These are phyloP conservation scores for Truncatella angustata DNA, from an alignment of 2,329 filamentous ascomycete genomes.

Conservation along the genomic window DNA sequence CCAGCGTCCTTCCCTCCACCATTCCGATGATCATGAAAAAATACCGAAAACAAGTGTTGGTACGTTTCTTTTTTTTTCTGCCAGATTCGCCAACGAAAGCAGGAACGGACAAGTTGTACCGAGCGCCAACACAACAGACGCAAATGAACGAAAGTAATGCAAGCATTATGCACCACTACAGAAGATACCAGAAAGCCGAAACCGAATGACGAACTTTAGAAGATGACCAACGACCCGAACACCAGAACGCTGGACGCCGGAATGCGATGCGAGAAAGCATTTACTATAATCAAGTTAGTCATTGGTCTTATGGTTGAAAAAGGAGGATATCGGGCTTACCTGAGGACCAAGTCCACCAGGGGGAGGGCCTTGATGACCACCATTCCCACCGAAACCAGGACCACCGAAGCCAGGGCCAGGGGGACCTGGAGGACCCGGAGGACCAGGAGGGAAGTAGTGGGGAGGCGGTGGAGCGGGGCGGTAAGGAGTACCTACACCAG, in stretches of 20 bases:
- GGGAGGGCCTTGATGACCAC: slow-evolving; percentile 28
- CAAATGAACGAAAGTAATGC: slow-evolving; percentile 8
- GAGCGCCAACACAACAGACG: no score
- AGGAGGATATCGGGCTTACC: slow-evolving; percentile 18
- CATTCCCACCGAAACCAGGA: slow-evolving; percentile 19
- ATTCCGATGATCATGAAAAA: no score
- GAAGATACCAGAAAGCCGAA: slow-evolving; percentile 9
- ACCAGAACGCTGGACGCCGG: slow-evolving; percentile 27
- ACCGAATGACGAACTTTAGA: slow-evolving; percentile 8
- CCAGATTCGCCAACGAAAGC: not conserved
- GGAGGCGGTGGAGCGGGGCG: slow-evolving; percentile 68
- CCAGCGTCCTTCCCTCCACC: no score
- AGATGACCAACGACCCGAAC: slow-evolving; percentile 11
- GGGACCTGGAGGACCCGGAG: slow-evolving; percentile 22
- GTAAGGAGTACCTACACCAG: slow-evolving; percentile 94
- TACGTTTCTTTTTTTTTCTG: not conserved
- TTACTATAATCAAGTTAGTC: slow-evolving; percentile 3
- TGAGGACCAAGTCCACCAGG: slow-evolving; percentile 29
- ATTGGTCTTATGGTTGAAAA: not conserved
- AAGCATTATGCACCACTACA: not conserved
- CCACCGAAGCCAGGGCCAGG: slow-evolving; percentile 22
- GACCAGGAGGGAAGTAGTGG: slow-evolving; percentile 30
- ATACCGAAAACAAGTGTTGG: no score
- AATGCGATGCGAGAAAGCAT: slow-evolving; percentile 22
- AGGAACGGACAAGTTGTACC: no score